phyloP scores from a whole-genome alignment of 2,329 filamentous ascomycete species.

The Phyllosticta citribraziliensis region DNA sequence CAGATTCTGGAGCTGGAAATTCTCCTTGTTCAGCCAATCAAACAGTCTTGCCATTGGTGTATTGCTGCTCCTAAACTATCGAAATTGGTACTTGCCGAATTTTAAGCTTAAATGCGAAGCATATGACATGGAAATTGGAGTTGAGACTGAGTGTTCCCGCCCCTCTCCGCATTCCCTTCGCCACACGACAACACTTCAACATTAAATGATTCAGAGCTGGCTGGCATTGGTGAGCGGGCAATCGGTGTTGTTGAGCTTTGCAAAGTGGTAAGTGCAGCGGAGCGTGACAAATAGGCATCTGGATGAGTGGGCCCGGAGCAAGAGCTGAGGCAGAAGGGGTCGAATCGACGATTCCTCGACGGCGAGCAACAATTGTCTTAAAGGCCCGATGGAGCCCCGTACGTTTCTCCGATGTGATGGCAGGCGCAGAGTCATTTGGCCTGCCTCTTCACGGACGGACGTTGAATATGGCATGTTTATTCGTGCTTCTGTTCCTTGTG shows the following conservation, averaged over 20 bases:
- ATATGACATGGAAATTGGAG: not conserved
- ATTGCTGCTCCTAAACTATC: no score
- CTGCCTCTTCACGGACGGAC: not conserved
- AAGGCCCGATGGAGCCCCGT: not conserved
- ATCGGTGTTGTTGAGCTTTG: not conserved
- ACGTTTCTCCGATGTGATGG: not conserved
- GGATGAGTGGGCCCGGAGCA: not conserved
- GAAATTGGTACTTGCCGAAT: no score
- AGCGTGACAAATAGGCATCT: not conserved
- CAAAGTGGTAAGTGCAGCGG: not conserved
- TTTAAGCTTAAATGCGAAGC: not conserved
- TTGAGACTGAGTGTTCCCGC: not conserved
- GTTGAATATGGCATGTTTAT: not conserved
- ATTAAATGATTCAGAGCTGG: not conserved
- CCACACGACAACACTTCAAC: not conserved
- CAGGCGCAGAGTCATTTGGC: not conserved
- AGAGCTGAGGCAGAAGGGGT: not conserved
- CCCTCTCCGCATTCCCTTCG: not conserved
- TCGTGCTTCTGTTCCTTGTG: not conserved
- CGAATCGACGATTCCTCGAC: not conserved
- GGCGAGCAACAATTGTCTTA: not conserved
- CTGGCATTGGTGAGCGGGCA: not conserved
- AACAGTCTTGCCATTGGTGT: no score
- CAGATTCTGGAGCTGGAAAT: no score
- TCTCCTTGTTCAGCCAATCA: no score